phyloP scores from a whole-genome alignment of 2,329 filamentous ascomycete genomes.

The Botryotinia globosa region DNA sequence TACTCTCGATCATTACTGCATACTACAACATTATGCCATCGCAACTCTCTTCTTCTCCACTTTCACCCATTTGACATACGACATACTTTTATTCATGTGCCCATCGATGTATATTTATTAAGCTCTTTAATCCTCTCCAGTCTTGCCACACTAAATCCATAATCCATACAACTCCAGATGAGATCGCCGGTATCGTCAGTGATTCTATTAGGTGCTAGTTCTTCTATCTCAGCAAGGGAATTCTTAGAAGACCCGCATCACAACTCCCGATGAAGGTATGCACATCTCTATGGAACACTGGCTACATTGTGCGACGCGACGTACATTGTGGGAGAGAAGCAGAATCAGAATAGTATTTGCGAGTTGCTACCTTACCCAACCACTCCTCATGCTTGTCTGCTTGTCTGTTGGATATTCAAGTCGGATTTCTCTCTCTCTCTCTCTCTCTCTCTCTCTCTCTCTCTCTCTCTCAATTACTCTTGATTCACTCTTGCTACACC shows the following conservation, averaged over 20 bases:
- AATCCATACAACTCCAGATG: conserved; percentile 33
- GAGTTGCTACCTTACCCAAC: conserved; percentile 2
- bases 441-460: background rate
- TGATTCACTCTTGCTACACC: conserved; percentile 1
- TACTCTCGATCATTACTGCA: background rate
- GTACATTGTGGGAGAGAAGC: conserved; percentile 6
- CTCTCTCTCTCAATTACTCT: background rate
- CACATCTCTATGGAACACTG: conserved; percentile 17
- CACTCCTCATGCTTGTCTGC: background rate
- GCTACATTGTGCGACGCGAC: conserved; percentile 1
- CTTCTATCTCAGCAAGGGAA: conserved; percentile 35
- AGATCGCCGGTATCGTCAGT: conserved; percentile 32
- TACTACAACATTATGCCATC: conserved; percentile 16
- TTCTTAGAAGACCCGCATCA: conserved; percentile 28
- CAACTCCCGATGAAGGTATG: conserved; percentile 38
- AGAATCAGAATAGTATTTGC: background rate
- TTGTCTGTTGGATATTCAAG: background rate
- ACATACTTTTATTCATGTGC: background rate
- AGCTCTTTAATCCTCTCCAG: background rate
- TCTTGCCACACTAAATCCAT: background rate
- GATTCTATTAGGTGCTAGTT: conserved; percentile 35
- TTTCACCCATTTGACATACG: background rate
- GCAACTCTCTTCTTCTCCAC: background rate
- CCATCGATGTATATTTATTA: conserved; percentile 15
- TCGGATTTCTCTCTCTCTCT: background rate